A percentile compares a stretch with the other conserved stretches of the same genome.
Evolutionary conservation across 768 basidiomycete genomes (phyloP).

Genomic region (Myochromella boudieri): DNA sequence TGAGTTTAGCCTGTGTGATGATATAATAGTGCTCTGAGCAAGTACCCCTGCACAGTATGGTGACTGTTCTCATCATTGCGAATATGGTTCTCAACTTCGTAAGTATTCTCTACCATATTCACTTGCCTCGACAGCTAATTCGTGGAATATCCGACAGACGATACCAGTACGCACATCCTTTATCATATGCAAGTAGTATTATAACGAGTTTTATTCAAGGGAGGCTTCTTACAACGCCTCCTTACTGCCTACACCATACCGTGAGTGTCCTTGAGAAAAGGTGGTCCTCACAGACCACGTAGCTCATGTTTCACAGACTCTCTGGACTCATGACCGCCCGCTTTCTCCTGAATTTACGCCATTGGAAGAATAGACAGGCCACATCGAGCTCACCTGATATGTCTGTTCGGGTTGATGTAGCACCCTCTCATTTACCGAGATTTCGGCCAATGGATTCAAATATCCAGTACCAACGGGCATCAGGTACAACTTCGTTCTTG

Average conservation of each 20-base stretch:
- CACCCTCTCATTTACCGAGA: too few species aligned
- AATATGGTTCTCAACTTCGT: conserved; percentile 26
- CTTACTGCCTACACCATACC: conserved; percentile 25
- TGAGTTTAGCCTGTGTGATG: conserved; percentile 1
- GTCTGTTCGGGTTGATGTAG: too few species aligned
- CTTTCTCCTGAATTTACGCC: conserved; percentile 17
- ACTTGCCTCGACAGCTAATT: too few species aligned
- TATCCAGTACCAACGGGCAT: too few species aligned
- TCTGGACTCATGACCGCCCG: conserved; percentile 18
- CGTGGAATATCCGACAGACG: conserved; percentile 8
- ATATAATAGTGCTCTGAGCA: background rate
- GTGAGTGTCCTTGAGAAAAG: too few species aligned
- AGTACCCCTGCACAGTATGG: conserved; percentile 11
- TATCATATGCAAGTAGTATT: background rate
- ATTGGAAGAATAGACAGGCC: conserved; percentile 16
- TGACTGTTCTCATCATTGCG: conserved; percentile 23
- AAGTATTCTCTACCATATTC: too few species aligned
- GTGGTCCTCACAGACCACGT: too few species aligned
- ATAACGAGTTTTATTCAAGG: conserved; percentile 9
- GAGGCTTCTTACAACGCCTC: conserved; percentile 28
- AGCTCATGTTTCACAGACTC: conserved; percentile 2
- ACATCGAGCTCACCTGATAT: too few species aligned
- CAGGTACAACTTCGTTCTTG: too few species aligned
- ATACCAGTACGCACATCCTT: conserved; percentile 15
- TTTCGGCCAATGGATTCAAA: too few species aligned